Conservation (phyloP, 2,329 filamentous ascomycete species). For the Proliferodiscus dingleyae region DNA sequence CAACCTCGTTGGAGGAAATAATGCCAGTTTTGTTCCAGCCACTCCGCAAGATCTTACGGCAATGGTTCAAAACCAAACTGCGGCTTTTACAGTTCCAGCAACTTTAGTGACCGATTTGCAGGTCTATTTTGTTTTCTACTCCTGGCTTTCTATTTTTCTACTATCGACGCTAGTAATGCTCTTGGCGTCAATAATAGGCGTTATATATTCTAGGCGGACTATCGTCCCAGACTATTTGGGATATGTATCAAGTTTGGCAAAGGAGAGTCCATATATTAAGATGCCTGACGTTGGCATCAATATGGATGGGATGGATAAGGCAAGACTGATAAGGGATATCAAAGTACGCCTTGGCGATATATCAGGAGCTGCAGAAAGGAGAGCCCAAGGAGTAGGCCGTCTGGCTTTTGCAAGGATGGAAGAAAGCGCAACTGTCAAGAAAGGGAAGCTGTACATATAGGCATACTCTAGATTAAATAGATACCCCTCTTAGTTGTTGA, state of each 20-base stretch:
- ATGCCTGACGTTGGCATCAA: constrained; percentile 25
- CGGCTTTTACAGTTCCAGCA: constrained; percentile 19
- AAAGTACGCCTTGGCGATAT: constrained; percentile 22
- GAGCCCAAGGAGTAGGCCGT: constrained; percentile 8
- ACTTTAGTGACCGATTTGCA: constrained; percentile 5
- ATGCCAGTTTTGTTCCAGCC: constrained; percentile 16
- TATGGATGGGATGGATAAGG: constrained; percentile 25
- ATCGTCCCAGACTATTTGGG: constrained; percentile 22
- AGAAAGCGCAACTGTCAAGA: constrained; percentile 17
- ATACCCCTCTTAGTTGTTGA: not conserved
- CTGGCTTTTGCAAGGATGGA: constrained; percentile 23
- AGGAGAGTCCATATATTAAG: constrained; percentile 20
- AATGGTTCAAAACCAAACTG: constrained; percentile 21
- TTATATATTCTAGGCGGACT: constrained; percentile 15
- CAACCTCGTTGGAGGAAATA: constrained; percentile 13
- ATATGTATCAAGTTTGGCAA: constrained; percentile 20
- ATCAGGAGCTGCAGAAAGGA: constrained; percentile 9
- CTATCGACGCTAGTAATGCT: constrained; percentile 19
- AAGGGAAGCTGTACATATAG: constrained; percentile 19
- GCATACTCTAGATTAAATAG: not conserved
- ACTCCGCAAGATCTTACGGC: constrained; percentile 7
- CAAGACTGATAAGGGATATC: constrained; percentile 21
- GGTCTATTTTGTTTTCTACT: constrained; percentile 18
- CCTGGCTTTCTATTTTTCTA: constrained; percentile 20
- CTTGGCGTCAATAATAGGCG: constrained; percentile 12